A percentile compares a stretch with the other conserved stretches of the same genome.
phyloP scores from a whole-genome alignment of 495 filamentous ascomycete species.

The Hypoxylon fragiforme region DNA sequence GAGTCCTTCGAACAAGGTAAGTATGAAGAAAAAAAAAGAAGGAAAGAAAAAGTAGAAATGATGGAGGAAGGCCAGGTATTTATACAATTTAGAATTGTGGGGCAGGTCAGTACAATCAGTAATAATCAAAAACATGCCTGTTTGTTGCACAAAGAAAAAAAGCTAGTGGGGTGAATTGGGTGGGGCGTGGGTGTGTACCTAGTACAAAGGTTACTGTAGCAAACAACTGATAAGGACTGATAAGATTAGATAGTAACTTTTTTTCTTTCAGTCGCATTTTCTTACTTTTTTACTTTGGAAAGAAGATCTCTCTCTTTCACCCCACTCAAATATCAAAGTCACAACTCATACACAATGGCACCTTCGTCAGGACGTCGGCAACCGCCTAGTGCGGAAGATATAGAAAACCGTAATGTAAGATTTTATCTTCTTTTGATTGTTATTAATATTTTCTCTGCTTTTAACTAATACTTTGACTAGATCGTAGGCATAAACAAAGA shows the following conservation, averaged over 20 bases:
- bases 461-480: conserved; percentile 49
- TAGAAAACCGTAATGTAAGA: conserved; percentile 47
- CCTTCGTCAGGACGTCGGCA: conserved; percentile 39
- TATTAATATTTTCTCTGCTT: neutral
- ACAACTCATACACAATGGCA: conserved; percentile 42
- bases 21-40: conserved; percentile 37
- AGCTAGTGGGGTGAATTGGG: conserved; percentile 18
- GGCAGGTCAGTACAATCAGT: neutral
- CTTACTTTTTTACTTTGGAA: conserved; percentile 1
- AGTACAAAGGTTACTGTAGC: neutral
- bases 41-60: conserved; percentile 2
- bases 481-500: conserved; percentile 84
- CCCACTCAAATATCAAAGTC: conserved; percentile 16
- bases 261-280: conserved; percentile 15
- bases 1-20: conserved; percentile 20
- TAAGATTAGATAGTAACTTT: conserved; percentile 21
- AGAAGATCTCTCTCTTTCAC: conserved; percentile 4
- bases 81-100: conserved; percentile 10
- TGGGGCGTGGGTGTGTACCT: neutral
- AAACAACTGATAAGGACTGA: conserved; percentile 7
- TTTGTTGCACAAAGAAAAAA: neutral
- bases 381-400: conserved; percentile 44
- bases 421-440: neutral
- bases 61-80: neutral
- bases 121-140: neutral